These are phyloP conservation scores for Termitomyces sp. DNA, from an alignment of 768 basidiomycete species.

Conservation along the genomic window DNA sequence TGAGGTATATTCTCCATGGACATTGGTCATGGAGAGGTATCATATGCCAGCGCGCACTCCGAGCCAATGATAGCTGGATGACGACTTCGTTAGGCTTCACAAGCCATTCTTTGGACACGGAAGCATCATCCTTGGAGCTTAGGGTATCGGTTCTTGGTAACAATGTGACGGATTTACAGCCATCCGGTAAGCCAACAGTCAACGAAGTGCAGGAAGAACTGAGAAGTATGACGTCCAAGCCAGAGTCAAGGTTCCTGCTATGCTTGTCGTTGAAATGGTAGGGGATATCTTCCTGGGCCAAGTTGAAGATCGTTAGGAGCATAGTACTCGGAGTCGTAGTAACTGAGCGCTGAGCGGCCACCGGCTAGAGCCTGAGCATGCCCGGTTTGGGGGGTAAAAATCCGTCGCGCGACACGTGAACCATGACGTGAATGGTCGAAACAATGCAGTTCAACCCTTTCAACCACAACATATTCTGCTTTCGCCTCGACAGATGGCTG, in stretches of 20 bases:
- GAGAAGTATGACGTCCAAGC: neutral
- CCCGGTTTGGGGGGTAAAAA: neutral
- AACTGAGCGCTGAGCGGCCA: neutral
- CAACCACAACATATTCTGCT: neutral
- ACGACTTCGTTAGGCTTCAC: slow-evolving; percentile 22
- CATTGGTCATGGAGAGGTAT: slow-evolving; percentile 38
- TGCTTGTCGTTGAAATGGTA: neutral
- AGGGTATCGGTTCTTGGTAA: neutral
- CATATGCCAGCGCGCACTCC: slow-evolving; percentile 42
- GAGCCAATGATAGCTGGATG: slow-evolving; percentile 24
- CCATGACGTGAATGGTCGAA: slow-evolving; percentile 1
- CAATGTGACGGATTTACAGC: neutral
- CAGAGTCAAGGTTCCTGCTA: neutral
- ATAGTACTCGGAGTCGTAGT: too few species aligned
- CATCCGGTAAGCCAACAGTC: neutral
- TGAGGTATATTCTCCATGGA: slow-evolving; percentile 57
- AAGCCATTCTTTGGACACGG: slow-evolving; percentile 14
- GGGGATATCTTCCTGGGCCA: slow-evolving; percentile 8
- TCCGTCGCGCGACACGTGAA: slow-evolving; percentile 1
- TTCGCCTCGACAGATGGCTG: slow-evolving; percentile 1
- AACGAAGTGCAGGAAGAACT: neutral
- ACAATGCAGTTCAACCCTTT: neutral
- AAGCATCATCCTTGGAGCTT: neutral
- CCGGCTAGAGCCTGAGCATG: neutral
- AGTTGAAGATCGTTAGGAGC: slow-evolving; percentile 10